phyloP scores from a whole-genome alignment of 176 grass and related monocot species.

The Pontederia crassipes region DNA sequence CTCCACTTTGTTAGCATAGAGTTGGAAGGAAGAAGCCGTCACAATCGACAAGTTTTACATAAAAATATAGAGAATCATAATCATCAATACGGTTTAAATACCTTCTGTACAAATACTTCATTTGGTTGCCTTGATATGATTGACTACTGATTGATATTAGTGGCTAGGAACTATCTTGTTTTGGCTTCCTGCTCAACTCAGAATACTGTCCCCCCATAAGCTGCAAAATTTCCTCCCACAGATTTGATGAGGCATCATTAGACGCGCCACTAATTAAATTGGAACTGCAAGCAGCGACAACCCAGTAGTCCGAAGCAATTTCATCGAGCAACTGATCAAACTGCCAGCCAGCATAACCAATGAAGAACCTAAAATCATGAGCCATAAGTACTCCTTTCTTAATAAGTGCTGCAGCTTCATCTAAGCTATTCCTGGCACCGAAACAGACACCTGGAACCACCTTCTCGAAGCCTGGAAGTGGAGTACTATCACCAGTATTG shows the following conservation, averaged over 20 bases:
- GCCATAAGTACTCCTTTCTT: slow-evolving; percentile 23
- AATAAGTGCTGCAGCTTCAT: slow-evolving; percentile 35
- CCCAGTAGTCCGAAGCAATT: slow-evolving; percentile 69
- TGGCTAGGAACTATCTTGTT: slow-evolving; percentile 30
- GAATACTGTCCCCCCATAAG: slow-evolving; percentile 72
- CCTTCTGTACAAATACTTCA: too few relatives aligned
- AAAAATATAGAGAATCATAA: too few relatives aligned
- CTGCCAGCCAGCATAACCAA: slow-evolving; percentile 60
- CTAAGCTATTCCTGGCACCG: slow-evolving; percentile 40
- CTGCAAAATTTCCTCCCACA: slow-evolving; percentile 79
- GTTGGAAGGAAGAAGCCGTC: too few relatives aligned
- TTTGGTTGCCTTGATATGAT: not conserved
- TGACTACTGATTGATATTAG: not conserved
- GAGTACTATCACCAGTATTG: slow-evolving; percentile 14
- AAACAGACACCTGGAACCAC: slow-evolving; percentile 52
- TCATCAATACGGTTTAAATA: too few relatives aligned
- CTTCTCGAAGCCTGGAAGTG: slow-evolving; percentile 48
- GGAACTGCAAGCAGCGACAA: slow-evolving; percentile 67
- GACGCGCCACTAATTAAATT: slow-evolving; percentile 37
- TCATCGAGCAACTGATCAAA: slow-evolving; percentile 45
- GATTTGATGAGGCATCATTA: slow-evolving; percentile 14
- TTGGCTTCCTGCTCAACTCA: slow-evolving; percentile 75
- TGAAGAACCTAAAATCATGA: slow-evolving; percentile 63
- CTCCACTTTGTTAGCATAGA: too few relatives aligned
- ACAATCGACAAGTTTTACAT: too few relatives aligned